Conservation (phyloP, 345 rosid genomes). For the Gossypium herbaceum region DNA sequence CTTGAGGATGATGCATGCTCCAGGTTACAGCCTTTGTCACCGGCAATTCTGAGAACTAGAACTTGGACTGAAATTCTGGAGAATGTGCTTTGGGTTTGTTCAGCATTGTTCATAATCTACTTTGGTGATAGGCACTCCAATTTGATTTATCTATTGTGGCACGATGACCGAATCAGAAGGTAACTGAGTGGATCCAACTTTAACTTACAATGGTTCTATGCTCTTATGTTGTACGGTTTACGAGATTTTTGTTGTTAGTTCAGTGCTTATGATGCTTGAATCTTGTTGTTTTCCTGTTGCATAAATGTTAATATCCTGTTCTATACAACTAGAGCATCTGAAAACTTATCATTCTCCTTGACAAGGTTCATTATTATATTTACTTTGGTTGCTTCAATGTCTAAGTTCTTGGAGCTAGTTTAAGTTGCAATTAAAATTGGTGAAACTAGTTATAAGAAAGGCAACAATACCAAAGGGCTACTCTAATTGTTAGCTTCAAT, state of each 20-base stretch:
- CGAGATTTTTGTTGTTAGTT: not conserved
- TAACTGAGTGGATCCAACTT: constrained; percentile 17
- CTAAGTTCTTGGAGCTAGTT: not conserved
- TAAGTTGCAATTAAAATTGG: not conserved
- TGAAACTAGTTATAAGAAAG: not conserved
- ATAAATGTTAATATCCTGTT: constrained; percentile 2
- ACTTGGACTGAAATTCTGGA: constrained; percentile 73
- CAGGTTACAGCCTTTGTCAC: constrained; percentile 47
- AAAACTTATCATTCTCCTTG: not conserved
- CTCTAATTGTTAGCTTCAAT: not conserved
- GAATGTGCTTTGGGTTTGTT: constrained; percentile 78
- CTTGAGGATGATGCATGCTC: constrained; percentile 93
- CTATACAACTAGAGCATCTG: not conserved
- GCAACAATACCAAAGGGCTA: not conserved
- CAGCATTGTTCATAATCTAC: constrained; percentile 67
- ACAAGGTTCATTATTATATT: not conserved
- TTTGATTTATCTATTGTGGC: constrained; percentile 62
- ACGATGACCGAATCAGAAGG: constrained; percentile 82
- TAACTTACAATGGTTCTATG: not conserved
- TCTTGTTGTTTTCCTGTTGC: not conserved
- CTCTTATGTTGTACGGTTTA: not conserved
- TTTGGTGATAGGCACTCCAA: constrained; percentile 77
- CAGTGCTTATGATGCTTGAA: not conserved
- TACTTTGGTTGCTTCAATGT: not conserved
- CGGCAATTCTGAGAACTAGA: constrained; percentile 34